Evolutionary conservation across 768 basidiomycete genomes (phyloP), one percentile per base, ranked within the genome.

Genomic region (Tulasnella sp.): DNA sequence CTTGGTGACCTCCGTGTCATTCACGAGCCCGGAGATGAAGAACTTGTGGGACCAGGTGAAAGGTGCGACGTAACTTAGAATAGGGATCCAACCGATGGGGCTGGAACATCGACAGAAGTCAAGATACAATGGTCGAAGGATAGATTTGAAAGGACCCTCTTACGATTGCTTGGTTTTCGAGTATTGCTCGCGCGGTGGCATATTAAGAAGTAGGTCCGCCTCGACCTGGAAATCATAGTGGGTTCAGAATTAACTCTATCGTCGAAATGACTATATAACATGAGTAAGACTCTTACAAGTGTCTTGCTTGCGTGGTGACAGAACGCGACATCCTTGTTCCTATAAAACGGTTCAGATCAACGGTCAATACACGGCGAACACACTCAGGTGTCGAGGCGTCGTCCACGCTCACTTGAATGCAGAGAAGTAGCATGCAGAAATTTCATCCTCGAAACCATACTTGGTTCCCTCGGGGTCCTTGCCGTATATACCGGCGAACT

Each of bases 131-230:
- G n/a, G 56, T 78, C 74, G 15, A 66, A 66, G 0, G 73, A 73
- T 10, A 73, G 63, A 41, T 9, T 15, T 30, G 1, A 47, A 41
- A 32, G n/a, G 38, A 61, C 24, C n/a, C 52, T 62, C 58, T 45
- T 54, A 60, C 27, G 53, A 38, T 7, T 58, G 17, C 3, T 49
- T 49, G 7, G 68, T 65, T 32, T 68, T 65, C 13, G 69, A 68
- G 67, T 73, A 72, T 62, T 65, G 60, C 24, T 94, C 90, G 1
- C 69, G 82, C 3, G 80, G 74, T 0, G 90, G 88, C 11, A 94
- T 73, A 72, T 93, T 93, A 74, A 90, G 80, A 2, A 94, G 69
- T 45, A 94, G 73, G 69, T 96, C 92, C 1, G 88, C 92, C 69
- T 85, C 76, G 48, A 94, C 78, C 47, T n/a, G n/a, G n/a, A n/a